Conservation (phyloP, 352 stramenopile species). For the Globisporangium echinulatum region DNA sequence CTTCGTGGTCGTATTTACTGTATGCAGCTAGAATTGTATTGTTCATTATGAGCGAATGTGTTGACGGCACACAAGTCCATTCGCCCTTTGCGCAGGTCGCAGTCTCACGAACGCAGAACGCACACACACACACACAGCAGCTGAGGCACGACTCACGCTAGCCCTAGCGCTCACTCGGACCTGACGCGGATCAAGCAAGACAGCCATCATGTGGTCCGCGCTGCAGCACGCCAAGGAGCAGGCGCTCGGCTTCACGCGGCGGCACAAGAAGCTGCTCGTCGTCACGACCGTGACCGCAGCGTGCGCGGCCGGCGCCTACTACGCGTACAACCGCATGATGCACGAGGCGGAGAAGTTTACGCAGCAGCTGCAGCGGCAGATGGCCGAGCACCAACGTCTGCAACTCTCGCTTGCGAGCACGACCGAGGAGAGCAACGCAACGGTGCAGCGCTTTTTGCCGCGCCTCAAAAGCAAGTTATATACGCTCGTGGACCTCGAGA, state of each 20-base stretch:
- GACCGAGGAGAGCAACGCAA: conserved; percentile 69
- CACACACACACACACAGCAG: background rate
- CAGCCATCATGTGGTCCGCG: conserved; percentile 54
- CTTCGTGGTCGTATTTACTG: too few species aligned
- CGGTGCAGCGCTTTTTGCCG: conserved; percentile 69
- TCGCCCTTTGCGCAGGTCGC: too few species aligned
- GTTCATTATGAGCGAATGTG: too few species aligned
- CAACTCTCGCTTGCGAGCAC: conserved; percentile 62
- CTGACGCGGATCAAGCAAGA: too few species aligned
- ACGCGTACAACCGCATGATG: conserved; percentile 56
- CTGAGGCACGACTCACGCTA: background rate
- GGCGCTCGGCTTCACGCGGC: conserved; percentile 53
- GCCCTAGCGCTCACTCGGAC: too few species aligned
- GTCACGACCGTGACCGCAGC: conserved; percentile 36
- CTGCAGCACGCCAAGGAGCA: conserved; percentile 44
- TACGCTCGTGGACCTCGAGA: conserved; percentile 57
- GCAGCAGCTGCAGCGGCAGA: conserved; percentile 60
- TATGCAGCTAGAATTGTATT: too few species aligned
- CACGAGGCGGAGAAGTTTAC: conserved; percentile 65
- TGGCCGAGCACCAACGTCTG: conserved; percentile 71
- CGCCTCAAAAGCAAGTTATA: conserved; percentile 56
- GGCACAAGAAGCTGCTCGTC: conserved; percentile 63
- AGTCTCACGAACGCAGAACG: background rate
- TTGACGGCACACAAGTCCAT: too few species aligned
- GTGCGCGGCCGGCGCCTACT: conserved; percentile 57